Base-by-base conservation (phyloP, 441 rosid genomes). In the Pelargonium exstipulatum region DNA sequence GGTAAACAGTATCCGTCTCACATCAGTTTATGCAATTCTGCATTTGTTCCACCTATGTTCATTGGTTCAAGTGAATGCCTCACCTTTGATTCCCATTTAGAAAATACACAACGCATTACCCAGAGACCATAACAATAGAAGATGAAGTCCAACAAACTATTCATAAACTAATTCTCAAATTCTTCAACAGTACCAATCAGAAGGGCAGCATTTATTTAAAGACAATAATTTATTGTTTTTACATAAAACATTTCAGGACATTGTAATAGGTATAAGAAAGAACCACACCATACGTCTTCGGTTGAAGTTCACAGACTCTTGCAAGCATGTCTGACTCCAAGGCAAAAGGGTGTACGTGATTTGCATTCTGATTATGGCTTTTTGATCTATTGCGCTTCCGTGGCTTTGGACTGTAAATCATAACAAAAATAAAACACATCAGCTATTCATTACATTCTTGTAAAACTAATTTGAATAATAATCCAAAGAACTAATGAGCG, bases 371-470 rank as follows among this genome's bases (percentile, higher is more conserved):
- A 76, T 83, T 78, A 71, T 78, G 78, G 71, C 71, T 80, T 79
- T 76, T 86, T 7, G 74, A 78, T 79, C 88, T 85, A 77, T 83
- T 91, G 73, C 83, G 85, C 73, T 86, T 88, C 68, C 72, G 75
- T 74, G 84, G 87, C 78, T 87, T 90, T 72, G 95, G 91, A 73
- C 99, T 95, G 83, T 13, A 58, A 58, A 58, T 57, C 62, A 57
- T 2, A 26, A 57, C 65, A 78, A 65, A 74, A 66, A 53, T 62
- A 74, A 9, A 66, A 14, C 32, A 73, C 69, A 46, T 51, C 46
- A 57, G 53, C 42, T 64, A 65, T 69, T 66, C 71, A 63, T 1
- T n/a, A 45, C 13, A 70, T 62, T 32, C 45, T 62, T 45, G 66
- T 9, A 45, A 49, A 68, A 58, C 45, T 58, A 66, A 49, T 64